Evolutionary conservation across 768 basidiomycete species (phyloP), one percentile per base, ranked within the genome.

Genomic region (Phlebiopsis flavidoalba): DNA sequence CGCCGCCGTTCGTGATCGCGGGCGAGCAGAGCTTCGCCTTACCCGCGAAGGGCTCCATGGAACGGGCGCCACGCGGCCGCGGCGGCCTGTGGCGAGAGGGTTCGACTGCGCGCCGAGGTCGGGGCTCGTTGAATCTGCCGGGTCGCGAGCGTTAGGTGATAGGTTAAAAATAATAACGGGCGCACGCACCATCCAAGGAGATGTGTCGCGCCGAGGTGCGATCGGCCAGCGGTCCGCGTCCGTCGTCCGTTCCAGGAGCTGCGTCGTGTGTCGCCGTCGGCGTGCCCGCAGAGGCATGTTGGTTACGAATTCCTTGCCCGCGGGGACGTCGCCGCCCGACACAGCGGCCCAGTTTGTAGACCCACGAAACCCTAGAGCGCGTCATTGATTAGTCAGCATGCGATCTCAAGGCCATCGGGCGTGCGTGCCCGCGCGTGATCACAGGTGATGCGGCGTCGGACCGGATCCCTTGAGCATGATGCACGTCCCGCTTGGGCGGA

Each of bases 11-110:
- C n/a, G 72, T 73, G 63, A 73, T 64, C 43, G 72, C 72, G 24
- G 72, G 72, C 49, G 64, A 61, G 60, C 68, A 63, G 65, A 72
- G 71, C 61, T 65, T 70, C 52, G 69, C 71, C 58, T 66, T 66
- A 59, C 69, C 71, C 11, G 67, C 69, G 65, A 73, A 70, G 6
- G 72, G 72, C 63, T 72, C 59, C 66, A 72, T 72, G 63, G n/a
- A 64, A 73, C 51, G 61, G 47, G 65, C 64, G 67, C 70, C 70
- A 73, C 15, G 67, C 65, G 47, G 56, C 36, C 21, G 71, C 72
- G 48, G 72, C 72, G 31, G 63, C 62, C 51, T 63, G 56, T 15
- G 72, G 70, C 53, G 57, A 60, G 59, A 70, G 61, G n/a, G 64
- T 73, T 73, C 12, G 69, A 60, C 66, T 73, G 72, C 43, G 68